Evolutionary conservation across 2,329 filamentous ascomycete genomes (phyloP), one percentile per base, ranked within the genome.

Genomic region (Alternaria conjuncta): DNA sequence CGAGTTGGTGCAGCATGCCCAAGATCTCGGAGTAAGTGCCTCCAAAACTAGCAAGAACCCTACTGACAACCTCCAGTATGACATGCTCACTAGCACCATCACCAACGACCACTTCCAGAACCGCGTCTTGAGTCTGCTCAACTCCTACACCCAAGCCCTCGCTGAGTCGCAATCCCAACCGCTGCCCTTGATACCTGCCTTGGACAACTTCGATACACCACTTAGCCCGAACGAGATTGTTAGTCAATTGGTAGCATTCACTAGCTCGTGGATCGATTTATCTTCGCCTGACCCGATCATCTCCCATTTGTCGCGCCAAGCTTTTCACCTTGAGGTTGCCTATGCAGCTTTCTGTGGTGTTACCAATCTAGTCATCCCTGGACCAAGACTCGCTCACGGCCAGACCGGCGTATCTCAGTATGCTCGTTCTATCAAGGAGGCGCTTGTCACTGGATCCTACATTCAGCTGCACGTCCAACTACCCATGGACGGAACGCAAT

Each of bases 291-390:
- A 97, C 78, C 92, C 94, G 7, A 81, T 95, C 66, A 90, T 98
- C 66, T 89, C 93, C 8, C 92, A 92, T 78, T 86, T 98, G 62
- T 97, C 95, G 36, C 89, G 92, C 47, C 95, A 97, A 81, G 92
- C 97, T 7, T 84, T 99, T 67, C 94, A 94, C 77, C 86, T 97
- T 43, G 96, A 99, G 78, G 87, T 98, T 51, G 92, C 93, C 53
- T 99, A 97, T 81, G 96, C 96, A 67, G 94, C 93, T 66, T 99
- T 98, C 81, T 97, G 94, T 75, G 96, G 96, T 36, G 87, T 96
- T 51, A 89, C 90, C 60, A 96, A 92, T 79, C 86, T 98, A 62
- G 84, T 98, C 55, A 85, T 99, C 28, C 89, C 91, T 2, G 94
- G 94, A 0, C 96, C 96, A 4, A 87, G 87, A 67, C 82, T 88